phyloP scores from a whole-genome alignment of 73 alveolate genomes.

The Effrenium voratum region DNA sequence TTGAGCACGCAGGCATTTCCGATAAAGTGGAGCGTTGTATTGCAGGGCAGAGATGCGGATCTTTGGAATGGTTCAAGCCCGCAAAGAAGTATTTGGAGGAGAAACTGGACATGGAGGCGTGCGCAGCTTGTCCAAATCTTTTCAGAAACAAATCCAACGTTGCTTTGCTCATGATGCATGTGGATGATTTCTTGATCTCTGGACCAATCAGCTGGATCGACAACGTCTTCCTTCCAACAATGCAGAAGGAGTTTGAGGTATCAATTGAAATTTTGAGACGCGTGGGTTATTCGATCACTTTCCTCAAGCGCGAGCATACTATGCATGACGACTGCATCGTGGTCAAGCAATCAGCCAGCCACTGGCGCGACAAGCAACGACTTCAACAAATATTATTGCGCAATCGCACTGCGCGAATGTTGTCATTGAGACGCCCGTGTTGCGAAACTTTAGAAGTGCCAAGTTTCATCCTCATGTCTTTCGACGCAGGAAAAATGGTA shows the following conservation, averaged over 20 bases:
- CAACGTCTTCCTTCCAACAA: background rate
- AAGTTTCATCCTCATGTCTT: no score
- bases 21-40: background rate
- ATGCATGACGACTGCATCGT: no score
- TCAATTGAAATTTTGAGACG: background rate
- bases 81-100: background rate
- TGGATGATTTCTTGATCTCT: background rate
- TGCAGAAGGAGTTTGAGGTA: background rate
- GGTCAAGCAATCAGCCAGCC: no score
- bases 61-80: background rate
- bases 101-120: background rate
- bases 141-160: background rate
- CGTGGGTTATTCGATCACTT: background rate
- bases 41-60: background rate
- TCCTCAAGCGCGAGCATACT: background rate
- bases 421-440: no score
- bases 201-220: background rate
- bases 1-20: background rate
- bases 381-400: no score
- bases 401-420: no score
- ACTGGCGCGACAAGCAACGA: no score
- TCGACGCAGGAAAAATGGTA: no score
- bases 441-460: no score
- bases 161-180: background rate
- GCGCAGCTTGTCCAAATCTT: background rate